phyloP scores from a whole-genome alignment of 2,329 filamentous ascomycete species.

The Fusarium ramigenum region DNA sequence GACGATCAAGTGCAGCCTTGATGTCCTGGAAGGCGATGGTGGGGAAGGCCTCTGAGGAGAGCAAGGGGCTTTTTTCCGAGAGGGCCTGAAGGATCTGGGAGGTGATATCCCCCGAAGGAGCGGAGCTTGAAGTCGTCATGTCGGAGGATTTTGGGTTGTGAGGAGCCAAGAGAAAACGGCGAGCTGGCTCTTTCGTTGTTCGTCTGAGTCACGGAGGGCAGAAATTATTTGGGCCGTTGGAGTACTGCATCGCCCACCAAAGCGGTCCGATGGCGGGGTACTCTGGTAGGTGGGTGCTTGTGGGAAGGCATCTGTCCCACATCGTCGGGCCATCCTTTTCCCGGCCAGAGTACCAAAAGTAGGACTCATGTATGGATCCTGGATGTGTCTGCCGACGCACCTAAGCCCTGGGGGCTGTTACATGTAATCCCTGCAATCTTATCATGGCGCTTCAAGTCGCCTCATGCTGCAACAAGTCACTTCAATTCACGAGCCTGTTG shows the following conservation, averaged over 20 bases:
- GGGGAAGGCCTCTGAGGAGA: constrained; percentile 77
- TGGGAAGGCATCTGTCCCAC: constrained; percentile 4
- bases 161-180: constrained; percentile 19
- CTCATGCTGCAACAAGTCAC: constrained; percentile 28
- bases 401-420: neutral
- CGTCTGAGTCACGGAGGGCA: constrained; percentile 42
- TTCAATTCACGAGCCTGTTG: constrained; percentile 12
- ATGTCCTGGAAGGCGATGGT: constrained; percentile 71
- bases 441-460: constrained; percentile 36
- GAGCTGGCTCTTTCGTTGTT: constrained; percentile 28
- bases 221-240: constrained; percentile 38
- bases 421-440: constrained; percentile 39
- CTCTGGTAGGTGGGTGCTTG: constrained; percentile 24
- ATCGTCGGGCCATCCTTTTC: constrained; percentile 22
- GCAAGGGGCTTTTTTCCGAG: constrained; percentile 69
- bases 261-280: constrained; percentile 40
- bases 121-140: constrained; percentile 55
- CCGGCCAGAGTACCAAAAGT: neutral
- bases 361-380: neutral
- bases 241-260: constrained; percentile 32
- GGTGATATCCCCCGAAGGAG: constrained; percentile 65
- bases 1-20: constrained; percentile 88
- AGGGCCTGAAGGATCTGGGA: constrained; percentile 73
- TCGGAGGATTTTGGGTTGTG: constrained; percentile 25
- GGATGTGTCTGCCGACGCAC: neutral